phyloP scores from a whole-genome alignment of 2,329 filamentous ascomycete species.

The Pseudodiploospora longispora region DNA sequence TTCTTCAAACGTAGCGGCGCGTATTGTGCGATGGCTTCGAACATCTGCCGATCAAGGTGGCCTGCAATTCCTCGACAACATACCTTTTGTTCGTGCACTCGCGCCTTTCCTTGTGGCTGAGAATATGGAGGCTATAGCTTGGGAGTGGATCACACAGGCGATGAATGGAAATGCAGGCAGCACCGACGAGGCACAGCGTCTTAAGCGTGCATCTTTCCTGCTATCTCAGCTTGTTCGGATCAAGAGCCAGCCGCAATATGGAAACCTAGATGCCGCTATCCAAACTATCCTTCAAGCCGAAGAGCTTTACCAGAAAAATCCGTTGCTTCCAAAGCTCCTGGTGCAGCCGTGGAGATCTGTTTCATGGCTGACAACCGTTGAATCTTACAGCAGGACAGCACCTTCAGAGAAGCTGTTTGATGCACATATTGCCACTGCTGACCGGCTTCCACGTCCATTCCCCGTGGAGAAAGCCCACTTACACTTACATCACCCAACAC shows the following conservation, averaged over 20 bases:
- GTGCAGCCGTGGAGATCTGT: constrained; percentile 37
- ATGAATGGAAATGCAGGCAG: constrained; percentile 19
- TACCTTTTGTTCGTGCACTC: constrained; percentile 31
- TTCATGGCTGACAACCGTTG: constrained; percentile 45
- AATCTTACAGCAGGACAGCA: constrained; percentile 35
- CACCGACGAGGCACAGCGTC: constrained; percentile 14
- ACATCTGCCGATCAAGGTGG: constrained; percentile 39
- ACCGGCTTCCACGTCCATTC: constrained; percentile 28
- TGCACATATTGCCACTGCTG: constrained; percentile 40
- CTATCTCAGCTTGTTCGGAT: constrained; percentile 35
- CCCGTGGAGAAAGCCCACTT: constrained; percentile 45
- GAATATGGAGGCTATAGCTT: constrained; percentile 40
- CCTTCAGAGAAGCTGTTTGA: constrained; percentile 45
- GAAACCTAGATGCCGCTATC: constrained; percentile 43
- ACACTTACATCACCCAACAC: constrained; percentile 45
- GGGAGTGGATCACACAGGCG: constrained; percentile 43
- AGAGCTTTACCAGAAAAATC: constrained; percentile 29
- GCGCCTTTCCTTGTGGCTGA: constrained; percentile 46
- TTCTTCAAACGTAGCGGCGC: constrained; percentile 36
- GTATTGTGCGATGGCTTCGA: constrained; percentile 46
- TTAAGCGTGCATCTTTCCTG: constrained; percentile 22
- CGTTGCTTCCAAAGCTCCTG: constrained; percentile 28
- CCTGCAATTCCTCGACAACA: constrained; percentile 36
- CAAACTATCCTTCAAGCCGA: constrained; percentile 39
- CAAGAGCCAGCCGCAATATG: constrained; percentile 28